Base-by-base conservation (phyloP, 23 red algal species). In the Gracilaria vermiculophylla region DNA sequence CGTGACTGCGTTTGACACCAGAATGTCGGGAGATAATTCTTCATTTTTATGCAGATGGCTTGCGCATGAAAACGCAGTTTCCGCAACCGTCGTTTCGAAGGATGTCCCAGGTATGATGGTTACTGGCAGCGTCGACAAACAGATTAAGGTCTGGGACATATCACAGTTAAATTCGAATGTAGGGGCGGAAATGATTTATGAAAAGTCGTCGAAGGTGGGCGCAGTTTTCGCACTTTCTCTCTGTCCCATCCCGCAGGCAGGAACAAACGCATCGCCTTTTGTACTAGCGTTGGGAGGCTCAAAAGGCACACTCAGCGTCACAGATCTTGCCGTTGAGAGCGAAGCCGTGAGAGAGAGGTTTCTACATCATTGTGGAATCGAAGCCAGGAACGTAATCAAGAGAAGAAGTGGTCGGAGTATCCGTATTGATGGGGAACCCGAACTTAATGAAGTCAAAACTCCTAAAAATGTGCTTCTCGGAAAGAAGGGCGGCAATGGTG, bases 101-200 rank as follows among this genome's bases (percentile, higher is more conserved):
- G 40, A 73, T 8, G 56, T 94, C 14, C 82, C 74, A 37, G 97
- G 93, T 15, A 57, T 99, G 23, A 57, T 99, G 53, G 90, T 94
- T 1, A 91, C 91, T 5, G 97, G 97, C 32, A 87, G 88, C 52
- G 87, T 91, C 19, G 97, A 99, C 84, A 91, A 93, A 53, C 35
- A 43, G 36, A 77, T 99, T 81, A 89, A 90, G 40, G 86, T 95
- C 32, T 96, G 92, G 84, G 87, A 86, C 79, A 56, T 86, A 39
- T 60, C 70, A 6, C 42, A 34, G 5, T 27, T 83, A 27, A 33
- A 29, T 76, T 49, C 66, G 64, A 64, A 43, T 0, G 64, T 11
- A 76, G 56, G 35, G 31, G 75, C 47, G 4, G 60, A 91, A 14
- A 36, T 80, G 11, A 20, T 86, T 44, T 84, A 76, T 37, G 69